These are phyloP conservation scores for Garcileccinum viscosum DNA, from an alignment of 1,284 basidiomycete species.

Conservation along the genomic window DNA sequence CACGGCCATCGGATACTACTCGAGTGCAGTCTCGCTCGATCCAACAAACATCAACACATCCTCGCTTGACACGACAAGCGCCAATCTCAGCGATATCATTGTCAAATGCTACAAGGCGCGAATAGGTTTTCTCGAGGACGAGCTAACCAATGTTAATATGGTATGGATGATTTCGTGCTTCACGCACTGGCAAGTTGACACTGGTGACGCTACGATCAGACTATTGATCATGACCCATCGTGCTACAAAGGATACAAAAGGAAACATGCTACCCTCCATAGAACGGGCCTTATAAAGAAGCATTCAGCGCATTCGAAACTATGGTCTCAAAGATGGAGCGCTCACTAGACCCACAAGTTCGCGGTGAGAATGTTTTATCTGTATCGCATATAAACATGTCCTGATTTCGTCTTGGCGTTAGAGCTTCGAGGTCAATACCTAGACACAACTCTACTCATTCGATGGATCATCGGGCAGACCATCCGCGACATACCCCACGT, in stretches of 20 bases:
- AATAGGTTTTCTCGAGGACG: background rate
- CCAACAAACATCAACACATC: background rate
- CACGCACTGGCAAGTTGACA: too few relatives aligned
- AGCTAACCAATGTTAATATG: too few relatives aligned
- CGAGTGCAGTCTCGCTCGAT: background rate
- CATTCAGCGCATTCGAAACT: background rate
- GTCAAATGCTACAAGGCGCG: background rate
- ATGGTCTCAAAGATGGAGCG: background rate
- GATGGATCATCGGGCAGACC: background rate
- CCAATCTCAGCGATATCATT: background rate
- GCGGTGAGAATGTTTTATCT: background rate
- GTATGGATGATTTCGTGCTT: too few relatives aligned
- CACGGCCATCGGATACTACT: background rate
- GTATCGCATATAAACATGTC: background rate
- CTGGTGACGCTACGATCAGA: too few relatives aligned
- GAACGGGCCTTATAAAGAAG: background rate
- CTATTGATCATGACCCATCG: too few relatives aligned
- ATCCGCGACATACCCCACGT: background rate
- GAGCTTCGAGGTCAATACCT: background rate
- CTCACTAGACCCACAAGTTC: background rate
- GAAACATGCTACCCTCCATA: background rate
- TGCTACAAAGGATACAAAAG: too few relatives aligned
- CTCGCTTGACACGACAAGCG: too few relatives aligned
- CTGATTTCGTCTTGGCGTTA: background rate
- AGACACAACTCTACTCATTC: background rate